Evolutionary conservation across 2,329 filamentous ascomycete genomes (phyloP).

Genomic region (Arachnomyces sp.): DNA sequence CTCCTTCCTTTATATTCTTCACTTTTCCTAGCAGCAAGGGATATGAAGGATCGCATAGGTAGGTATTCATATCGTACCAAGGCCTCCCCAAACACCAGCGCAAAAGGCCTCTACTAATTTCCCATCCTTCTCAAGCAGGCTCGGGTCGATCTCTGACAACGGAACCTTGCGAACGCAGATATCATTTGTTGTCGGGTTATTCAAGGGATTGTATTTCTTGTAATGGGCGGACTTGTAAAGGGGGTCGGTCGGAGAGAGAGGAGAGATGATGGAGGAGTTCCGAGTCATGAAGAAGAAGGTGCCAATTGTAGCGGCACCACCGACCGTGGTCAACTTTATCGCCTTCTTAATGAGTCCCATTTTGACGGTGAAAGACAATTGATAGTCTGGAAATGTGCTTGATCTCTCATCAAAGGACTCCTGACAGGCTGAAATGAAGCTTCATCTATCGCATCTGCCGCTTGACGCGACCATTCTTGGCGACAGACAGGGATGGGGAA

Average conservation of each 20-base stretch:
- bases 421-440: too few species aligned
- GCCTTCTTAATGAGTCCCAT: slow-evolving; percentile 48
- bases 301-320: slow-evolving; percentile 43
- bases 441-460: too few species aligned
- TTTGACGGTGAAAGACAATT: neutral
- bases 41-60: too few species aligned
- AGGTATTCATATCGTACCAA: slow-evolving; percentile 43
- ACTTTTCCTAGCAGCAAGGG: slow-evolving; percentile 19
- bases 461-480: too few species aligned
- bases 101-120: slow-evolving; percentile 58
- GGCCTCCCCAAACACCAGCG: slow-evolving; percentile 58
- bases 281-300: slow-evolving; percentile 48
- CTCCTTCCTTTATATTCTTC: too few species aligned
- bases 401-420: too few species aligned
- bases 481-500: too few species aligned
- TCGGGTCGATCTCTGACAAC: slow-evolving; percentile 54
- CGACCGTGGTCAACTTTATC: slow-evolving; percentile 37
- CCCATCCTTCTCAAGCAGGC: slow-evolving; percentile 54
- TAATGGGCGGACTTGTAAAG: slow-evolving; percentile 53
- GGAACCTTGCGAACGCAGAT: slow-evolving; percentile 56
- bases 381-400: too few species aligned
- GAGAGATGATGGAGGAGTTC: slow-evolving; percentile 46
- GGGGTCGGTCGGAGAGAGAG: slow-evolving; percentile 51
- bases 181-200: slow-evolving; percentile 57
- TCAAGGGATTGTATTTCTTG: slow-evolving; percentile 52